Conservation (phyloP, 139 green algal genomes). For the Pleodorina starrii region DNA sequence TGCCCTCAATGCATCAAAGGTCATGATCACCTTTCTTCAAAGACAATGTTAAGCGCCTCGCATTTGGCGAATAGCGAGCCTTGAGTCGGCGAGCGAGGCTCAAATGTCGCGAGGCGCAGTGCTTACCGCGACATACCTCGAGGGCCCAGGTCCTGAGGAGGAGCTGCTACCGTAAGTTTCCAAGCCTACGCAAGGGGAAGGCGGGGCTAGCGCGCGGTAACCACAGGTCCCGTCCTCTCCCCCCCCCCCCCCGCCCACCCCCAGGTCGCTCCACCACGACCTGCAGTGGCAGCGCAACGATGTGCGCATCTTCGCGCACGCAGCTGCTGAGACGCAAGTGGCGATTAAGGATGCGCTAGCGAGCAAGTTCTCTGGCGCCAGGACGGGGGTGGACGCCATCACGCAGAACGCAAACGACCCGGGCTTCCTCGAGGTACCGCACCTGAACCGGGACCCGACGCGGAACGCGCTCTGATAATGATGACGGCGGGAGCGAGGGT, state of each 20-base stretch:
- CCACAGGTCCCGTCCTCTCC: too few relatives aligned
- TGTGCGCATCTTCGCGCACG: conserved; percentile 59
- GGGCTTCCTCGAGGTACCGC: conserved; percentile 61
- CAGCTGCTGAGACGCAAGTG: conserved; percentile 54
- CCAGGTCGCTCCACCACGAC: conserved; percentile 32
- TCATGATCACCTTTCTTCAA: too few relatives aligned
- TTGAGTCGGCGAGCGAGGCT: too few relatives aligned
- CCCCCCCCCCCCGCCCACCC: background rate
- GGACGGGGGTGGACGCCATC: background rate
- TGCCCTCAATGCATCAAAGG: too few relatives aligned
- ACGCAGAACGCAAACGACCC: conserved; percentile 35
- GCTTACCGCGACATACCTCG: background rate
- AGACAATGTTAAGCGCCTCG: too few relatives aligned
- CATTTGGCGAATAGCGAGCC: background rate
- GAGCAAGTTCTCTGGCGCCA: background rate
- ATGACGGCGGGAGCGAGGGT: too few relatives aligned
- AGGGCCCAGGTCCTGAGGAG: background rate
- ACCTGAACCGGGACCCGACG: too few relatives aligned
- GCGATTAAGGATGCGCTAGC: conserved; percentile 48
- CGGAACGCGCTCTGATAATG: too few relatives aligned
- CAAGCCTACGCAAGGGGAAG: too few relatives aligned
- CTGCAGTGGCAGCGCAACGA: conserved; percentile 53
- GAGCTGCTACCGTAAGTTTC: conserved; percentile 23
- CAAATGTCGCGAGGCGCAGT: conserved; percentile 23
- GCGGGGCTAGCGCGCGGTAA: too few relatives aligned